A percentile compares a stretch with the other conserved stretches of the same genome.
Evolutionary conservation across 2,329 filamentous ascomycete genomes (phyloP).

Genomic region (Chalaropsis ovoidea): DNA sequence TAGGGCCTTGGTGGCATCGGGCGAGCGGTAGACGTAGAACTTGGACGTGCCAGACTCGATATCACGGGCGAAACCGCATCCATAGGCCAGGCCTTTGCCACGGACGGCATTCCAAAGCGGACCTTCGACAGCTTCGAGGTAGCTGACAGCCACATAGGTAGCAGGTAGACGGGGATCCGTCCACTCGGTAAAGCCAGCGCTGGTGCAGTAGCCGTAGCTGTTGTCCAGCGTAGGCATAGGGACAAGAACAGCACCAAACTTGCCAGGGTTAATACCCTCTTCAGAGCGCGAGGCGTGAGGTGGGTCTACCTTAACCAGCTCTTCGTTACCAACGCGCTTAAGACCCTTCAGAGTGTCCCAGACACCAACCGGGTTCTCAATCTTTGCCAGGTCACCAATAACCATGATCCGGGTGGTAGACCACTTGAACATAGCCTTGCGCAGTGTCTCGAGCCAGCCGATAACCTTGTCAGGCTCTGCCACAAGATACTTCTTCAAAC

Average conservation of each 20-base stretch:
- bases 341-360: constrained; percentile 50
- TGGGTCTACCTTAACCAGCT: constrained; percentile 50
- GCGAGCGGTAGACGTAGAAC: constrained; percentile 81
- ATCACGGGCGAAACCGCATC: constrained; percentile 66
- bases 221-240: constrained; percentile 90
- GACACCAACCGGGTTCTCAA: constrained; percentile 63
- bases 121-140: constrained; percentile 86
- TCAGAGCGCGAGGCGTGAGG: constrained; percentile 61
- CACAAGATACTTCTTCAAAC: constrained; percentile 69
- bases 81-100: constrained; percentile 87
- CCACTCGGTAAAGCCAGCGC: constrained; percentile 64
- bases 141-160: constrained; percentile 77
- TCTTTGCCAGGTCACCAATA: constrained; percentile 65
- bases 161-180: constrained; percentile 69
- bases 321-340: constrained; percentile 34
- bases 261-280: constrained; percentile 64
- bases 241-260: constrained; percentile 63
- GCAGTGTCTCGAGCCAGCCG: constrained; percentile 64
- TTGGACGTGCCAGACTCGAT: constrained; percentile 70
- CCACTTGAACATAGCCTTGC: constrained; percentile 65
- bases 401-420: constrained; percentile 80
- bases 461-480: constrained; percentile 67
- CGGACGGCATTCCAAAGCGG: constrained; percentile 90
- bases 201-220: constrained; percentile 71
- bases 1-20: constrained; percentile 80